Evolutionary conservation across 1,139 yeast species (phyloP).

Genomic region (Geotrichum australiense): DNA sequence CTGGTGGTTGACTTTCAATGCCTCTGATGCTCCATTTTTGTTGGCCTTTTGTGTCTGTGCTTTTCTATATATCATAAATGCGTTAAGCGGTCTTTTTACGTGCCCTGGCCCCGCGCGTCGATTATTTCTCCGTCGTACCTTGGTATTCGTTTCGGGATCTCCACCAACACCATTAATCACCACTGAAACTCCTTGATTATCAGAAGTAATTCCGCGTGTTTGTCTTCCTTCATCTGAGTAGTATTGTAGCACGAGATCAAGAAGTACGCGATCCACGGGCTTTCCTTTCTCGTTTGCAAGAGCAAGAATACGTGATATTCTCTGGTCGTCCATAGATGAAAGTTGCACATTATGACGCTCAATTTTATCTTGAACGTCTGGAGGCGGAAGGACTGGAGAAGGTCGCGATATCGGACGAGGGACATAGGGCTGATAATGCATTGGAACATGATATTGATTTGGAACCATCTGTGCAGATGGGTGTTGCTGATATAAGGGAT

Average conservation of each 20-base stretch:
- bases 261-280: constrained; percentile 28
- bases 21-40: constrained; percentile 36
- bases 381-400: too few relatives aligned
- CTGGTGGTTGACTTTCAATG: constrained; percentile 38
- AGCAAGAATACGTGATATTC: constrained; percentile 26
- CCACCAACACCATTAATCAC: constrained; percentile 27
- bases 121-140: constrained; percentile 16
- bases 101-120: constrained; percentile 26
- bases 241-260: constrained; percentile 29
- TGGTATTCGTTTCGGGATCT: constrained; percentile 17
- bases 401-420: not conserved
- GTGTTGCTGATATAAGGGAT: not conserved
- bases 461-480: too few relatives aligned
- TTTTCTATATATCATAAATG: constrained; percentile 46
- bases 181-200: constrained; percentile 25
- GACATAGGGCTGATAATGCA: not conserved
- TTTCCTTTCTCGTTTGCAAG: constrained; percentile 30
- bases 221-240: constrained; percentile 26
- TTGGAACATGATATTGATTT: too few relatives aligned
- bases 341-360: not conserved
- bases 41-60: constrained; percentile 40
- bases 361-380: not conserved
- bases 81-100: constrained; percentile 44
- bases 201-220: constrained; percentile 27
- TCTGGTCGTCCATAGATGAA: constrained; percentile 13